Conservation (phyloP, 2,329 filamentous ascomycete species). For the Penicillium sp. region DNA sequence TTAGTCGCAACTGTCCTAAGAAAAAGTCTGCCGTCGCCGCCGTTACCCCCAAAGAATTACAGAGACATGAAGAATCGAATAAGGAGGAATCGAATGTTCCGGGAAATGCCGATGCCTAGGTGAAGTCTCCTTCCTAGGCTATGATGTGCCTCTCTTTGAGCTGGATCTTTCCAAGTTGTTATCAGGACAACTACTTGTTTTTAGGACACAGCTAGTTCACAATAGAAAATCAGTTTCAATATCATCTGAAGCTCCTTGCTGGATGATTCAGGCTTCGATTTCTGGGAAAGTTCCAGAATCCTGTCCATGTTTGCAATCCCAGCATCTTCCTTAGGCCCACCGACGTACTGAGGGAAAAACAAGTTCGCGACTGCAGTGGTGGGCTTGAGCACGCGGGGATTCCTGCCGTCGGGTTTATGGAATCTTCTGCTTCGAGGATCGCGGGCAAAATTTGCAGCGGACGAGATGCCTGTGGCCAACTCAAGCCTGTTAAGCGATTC, state of each 20-base stretch:
- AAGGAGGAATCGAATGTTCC: too few species aligned
- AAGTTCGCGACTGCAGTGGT: constrained; percentile 24
- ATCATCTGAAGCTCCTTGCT: constrained; percentile 9
- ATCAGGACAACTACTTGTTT: too few species aligned
- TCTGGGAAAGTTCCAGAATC: constrained; percentile 19
- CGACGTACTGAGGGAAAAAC: constrained; percentile 19
- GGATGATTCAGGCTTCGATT: constrained; percentile 9
- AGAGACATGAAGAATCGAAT: too few species aligned
- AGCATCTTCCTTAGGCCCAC: constrained; percentile 5
- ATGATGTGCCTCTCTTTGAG: too few species aligned
- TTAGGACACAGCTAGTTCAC: too few species aligned
- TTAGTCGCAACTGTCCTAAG: too few species aligned
- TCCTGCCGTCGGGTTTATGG: constrained; percentile 21
- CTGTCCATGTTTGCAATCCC: constrained; percentile 12
- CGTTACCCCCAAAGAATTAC: too few species aligned
- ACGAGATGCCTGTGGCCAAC: constrained; percentile 27
- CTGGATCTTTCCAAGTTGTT: too few species aligned
- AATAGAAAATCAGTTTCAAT: too few species aligned
- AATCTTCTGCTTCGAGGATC: constrained; percentile 19
- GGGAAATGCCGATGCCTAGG: too few species aligned
- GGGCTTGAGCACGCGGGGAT: constrained; percentile 19
- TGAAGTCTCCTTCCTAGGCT: too few species aligned
- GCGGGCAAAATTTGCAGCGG: constrained; percentile 24
- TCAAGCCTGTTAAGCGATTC: constrained; percentile 28
- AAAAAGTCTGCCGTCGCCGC: too few species aligned